A percentile compares a stretch with the other conserved stretches of the same genome.
These are phyloP conservation scores for Saccharomycopsis microspora DNA, from an alignment of 805 yeast species.

Conservation along the genomic window DNA sequence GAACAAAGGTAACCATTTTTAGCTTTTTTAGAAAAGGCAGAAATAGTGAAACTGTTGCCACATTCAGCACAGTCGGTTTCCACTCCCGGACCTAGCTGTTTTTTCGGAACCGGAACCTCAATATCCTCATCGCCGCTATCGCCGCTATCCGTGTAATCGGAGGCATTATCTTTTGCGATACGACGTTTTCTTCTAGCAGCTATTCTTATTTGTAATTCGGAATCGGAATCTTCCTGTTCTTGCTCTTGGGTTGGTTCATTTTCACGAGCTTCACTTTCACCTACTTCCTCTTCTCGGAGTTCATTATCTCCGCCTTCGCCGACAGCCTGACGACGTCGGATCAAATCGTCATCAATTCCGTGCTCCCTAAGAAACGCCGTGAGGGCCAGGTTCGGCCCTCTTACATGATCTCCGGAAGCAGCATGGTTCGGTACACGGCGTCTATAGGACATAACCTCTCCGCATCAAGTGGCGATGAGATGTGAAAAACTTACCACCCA, in stretches of 20 bases:
- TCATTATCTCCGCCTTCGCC: slow-evolving; percentile 18
- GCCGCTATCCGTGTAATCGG: slow-evolving; percentile 25
- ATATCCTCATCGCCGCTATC: slow-evolving; percentile 27
- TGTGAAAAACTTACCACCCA: background rate
- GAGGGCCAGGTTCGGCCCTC: slow-evolving; percentile 71
- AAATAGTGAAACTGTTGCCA: slow-evolving; percentile 18
- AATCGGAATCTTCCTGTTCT: slow-evolving; percentile 14
- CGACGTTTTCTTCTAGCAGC: slow-evolving; percentile 34
- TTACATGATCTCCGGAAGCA: slow-evolving; percentile 19
- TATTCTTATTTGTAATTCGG: slow-evolving; percentile 24
- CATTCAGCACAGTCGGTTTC: slow-evolving; percentile 57
- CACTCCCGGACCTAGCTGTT: slow-evolving; percentile 48
- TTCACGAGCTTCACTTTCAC: slow-evolving; percentile 3
- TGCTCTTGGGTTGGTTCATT: slow-evolving; percentile 14
- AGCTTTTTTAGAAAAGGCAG: slow-evolving; percentile 10
- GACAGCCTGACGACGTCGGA: slow-evolving; percentile 37
- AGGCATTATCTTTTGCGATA: slow-evolving; percentile 23
- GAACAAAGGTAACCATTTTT: slow-evolving; percentile 53
- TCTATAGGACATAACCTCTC: slow-evolving; percentile 17
- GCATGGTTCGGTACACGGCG: slow-evolving; percentile 2
- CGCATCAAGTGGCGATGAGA: background rate
- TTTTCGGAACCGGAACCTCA: slow-evolving; percentile 34
- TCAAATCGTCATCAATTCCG: slow-evolving; percentile 78
- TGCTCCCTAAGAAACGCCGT: slow-evolving; percentile 82
- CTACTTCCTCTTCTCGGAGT: slow-evolving; percentile 18